A percentile compares a stretch with the other conserved stretches of the same genome.
Evolutionary conservation across 2,329 filamentous ascomycete genomes (phyloP).

Genomic region (Aspergillus sp.): DNA sequence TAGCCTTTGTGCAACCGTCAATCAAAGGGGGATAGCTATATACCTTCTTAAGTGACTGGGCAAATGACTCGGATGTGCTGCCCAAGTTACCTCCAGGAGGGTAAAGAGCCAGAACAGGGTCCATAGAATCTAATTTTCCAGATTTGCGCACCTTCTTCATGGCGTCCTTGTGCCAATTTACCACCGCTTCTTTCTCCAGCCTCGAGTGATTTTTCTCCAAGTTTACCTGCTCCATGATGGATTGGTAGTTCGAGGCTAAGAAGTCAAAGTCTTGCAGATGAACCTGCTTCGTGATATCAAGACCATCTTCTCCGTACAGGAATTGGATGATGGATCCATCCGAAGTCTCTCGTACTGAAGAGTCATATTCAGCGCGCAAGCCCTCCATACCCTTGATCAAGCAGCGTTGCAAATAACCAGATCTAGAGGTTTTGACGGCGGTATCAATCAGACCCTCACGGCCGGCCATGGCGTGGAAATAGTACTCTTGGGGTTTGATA

Average conservation of each 20-base stretch:
- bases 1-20: slow-evolving; percentile 12
- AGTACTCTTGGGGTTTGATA: slow-evolving; percentile 95
- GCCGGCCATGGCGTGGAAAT: slow-evolving; percentile 99
- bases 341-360: slow-evolving; percentile 80
- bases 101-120: slow-evolving; percentile 72
- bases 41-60: slow-evolving; percentile 63
- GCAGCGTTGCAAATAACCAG: slow-evolving; percentile 93
- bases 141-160: slow-evolving; percentile 81
- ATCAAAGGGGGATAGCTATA: background rate
- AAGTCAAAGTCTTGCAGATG: slow-evolving; percentile 91
- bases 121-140: slow-evolving; percentile 64
- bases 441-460: slow-evolving; percentile 98
- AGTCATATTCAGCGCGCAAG: slow-evolving; percentile 87
- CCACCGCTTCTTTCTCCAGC: slow-evolving; percentile 67
- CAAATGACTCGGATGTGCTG: slow-evolving; percentile 87
- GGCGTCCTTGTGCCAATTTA: slow-evolving; percentile 60
- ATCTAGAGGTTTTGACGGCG: slow-evolving; percentile 95
- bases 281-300: slow-evolving; percentile 92
- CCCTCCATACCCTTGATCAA: slow-evolving; percentile 99
- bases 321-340: slow-evolving; percentile 95
- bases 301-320: slow-evolving; percentile 91
- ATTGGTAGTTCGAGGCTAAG: slow-evolving; percentile 79
- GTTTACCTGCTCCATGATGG: slow-evolving; percentile 73
- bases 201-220: slow-evolving; percentile 57
- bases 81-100: slow-evolving; percentile 77